Evolutionary conservation across 371 early-diverging fungal species (phyloP).

Genomic region (Chytridiales sp.): DNA sequence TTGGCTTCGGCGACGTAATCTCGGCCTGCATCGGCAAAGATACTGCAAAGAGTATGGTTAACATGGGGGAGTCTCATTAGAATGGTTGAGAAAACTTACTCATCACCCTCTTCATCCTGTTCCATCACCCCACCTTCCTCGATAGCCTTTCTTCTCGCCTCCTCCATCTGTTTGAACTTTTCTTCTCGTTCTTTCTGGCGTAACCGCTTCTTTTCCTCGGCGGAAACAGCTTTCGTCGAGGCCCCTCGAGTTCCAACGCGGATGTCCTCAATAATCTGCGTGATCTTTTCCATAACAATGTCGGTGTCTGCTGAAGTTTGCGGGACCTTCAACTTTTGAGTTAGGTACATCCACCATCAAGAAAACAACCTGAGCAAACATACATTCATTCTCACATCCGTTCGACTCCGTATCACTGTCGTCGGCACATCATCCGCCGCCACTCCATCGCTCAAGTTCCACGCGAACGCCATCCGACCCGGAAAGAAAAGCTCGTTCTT

Average conservation of each 20-base stretch:
- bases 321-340: background rate
- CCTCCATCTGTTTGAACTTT: constrained; percentile 35
- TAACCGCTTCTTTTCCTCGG: constrained; percentile 28
- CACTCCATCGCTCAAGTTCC: constrained; percentile 52
- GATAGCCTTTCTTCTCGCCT: constrained; percentile 20
- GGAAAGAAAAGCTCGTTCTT: constrained; percentile 74
- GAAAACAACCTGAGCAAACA: background rate
- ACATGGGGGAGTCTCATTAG: background rate
- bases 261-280: constrained; percentile 60
- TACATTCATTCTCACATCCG: constrained; percentile 47
- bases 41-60: constrained; percentile 36
- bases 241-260: constrained; percentile 48
- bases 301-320: constrained; percentile 49
- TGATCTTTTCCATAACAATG: constrained; percentile 72
- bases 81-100: constrained; percentile 32
- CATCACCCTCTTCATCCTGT: constrained; percentile 58
- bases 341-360: background rate
- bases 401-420: constrained; percentile 71
- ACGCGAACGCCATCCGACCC: constrained; percentile 78
- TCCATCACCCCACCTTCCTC: constrained; percentile 23
- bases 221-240: constrained; percentile 18
- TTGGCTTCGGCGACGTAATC: constrained; percentile 63
- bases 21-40: constrained; percentile 83
- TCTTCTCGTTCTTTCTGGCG: constrained; percentile 40
- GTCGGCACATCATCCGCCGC: constrained; percentile 59